Evolutionary conservation across 1,139 yeast genomes (phyloP), one percentile per base, ranked within the genome.

Genomic region (Williopsis jadinii): DNA sequence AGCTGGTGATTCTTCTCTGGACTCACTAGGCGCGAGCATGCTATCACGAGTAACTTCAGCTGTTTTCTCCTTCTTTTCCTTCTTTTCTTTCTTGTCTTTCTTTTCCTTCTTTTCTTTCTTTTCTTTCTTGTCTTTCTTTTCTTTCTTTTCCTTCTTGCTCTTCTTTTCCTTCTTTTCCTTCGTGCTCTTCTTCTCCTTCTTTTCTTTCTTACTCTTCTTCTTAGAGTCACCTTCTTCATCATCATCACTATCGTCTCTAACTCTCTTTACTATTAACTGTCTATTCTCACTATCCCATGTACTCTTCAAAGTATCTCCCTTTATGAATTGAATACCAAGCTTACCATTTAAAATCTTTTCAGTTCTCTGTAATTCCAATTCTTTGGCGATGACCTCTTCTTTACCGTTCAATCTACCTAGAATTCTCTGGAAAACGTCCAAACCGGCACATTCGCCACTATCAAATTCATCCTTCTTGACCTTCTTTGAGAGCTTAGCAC

Each of bases 351-450:
- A 68, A 41, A 86, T 78, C 42, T 74, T 73, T 13, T 84, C 83
- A 39, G 77, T 75, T 49, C 85, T 70, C 53, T 79, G 80, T 44
- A 76, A 69, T 33, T 84, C 90, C 49, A 84, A 60, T 54, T 80
- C 88, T 44, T 71, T 64, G 40, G 63, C 62, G 12, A 81, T 70
- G 47, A 69, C 69, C 28, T 75, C 77, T 59, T 80, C 90, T 52
- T 77, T 77, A 33, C 94, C 94, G 58, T 84, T 92, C 47, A 92
- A 71, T 55, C 92, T 74, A 9, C 97, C 97, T 50, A 92, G 69
- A 39, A 92, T 76, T 56, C 95, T 73, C 64, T 94, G 98, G 60
- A 92, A 92, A 12, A 83, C 95, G 61, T 92, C 97, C 39, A 94
- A 68, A 2, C 97, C 97, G 14, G 92, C 84, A 48, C 92, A 80